Conservation (phyloP, 2,329 filamentous ascomycete genomes). For the Cryoendolithus antarcticus region DNA sequence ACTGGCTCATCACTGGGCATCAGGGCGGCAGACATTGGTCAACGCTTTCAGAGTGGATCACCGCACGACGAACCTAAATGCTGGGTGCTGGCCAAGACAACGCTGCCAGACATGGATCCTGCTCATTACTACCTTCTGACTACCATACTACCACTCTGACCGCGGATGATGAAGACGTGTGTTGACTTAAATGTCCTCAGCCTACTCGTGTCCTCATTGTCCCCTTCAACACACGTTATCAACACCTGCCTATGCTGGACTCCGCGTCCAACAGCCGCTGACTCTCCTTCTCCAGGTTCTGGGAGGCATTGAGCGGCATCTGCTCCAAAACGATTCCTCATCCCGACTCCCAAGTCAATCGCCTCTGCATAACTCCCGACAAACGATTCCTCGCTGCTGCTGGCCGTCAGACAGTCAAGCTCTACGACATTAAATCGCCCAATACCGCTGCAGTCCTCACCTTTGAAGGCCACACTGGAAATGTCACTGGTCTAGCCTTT, state of each 20-base stretch:
- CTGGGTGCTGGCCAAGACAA: no score
- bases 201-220: no score
- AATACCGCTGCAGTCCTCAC: conserved; percentile 87
- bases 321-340: conserved; percentile 97
- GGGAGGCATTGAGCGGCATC: conserved; percentile 95
- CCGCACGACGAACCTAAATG: not conserved
- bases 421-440: conserved; percentile 98
- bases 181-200: no score
- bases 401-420: conserved; percentile 77
- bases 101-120: no score
- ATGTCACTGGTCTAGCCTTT: conserved; percentile 92
- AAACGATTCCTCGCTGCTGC: conserved; percentile 86
- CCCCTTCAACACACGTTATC: no score
- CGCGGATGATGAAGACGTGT: no score
- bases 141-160: no score
- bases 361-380: conserved; percentile 94
- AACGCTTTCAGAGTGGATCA: not conserved
- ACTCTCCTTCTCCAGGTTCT: conserved; percentile 53
- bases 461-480: conserved; percentile 91
- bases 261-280: not conserved
- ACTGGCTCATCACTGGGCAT: no score
- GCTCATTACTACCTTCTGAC: no score
- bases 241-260: no score
- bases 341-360: conserved; percentile 95
- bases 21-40: not conserved